phyloP scores from a whole-genome alignment of 495 filamentous ascomycete genomes.

The Tuber melanosporum region DNA sequence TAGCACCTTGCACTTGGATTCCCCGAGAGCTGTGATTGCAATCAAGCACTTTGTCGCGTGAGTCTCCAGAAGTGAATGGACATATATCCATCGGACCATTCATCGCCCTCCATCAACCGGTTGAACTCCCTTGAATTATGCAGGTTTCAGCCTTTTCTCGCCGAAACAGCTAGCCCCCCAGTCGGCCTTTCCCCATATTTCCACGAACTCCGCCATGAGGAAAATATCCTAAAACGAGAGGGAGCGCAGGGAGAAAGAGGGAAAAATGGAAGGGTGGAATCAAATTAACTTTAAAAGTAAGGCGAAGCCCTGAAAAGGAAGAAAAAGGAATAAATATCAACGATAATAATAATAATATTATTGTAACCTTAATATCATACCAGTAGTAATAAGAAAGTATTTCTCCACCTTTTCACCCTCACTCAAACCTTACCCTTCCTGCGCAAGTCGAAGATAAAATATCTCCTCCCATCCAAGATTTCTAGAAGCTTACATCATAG shows the following conservation, averaged over 20 bases:
- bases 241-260: background rate
- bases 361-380: background rate
- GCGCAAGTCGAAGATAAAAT: background rate
- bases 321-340: background rate
- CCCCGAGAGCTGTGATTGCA: background rate
- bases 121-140: background rate
- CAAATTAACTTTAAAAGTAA: background rate
- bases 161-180: background rate
- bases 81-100: background rate
- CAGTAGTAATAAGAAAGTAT: background rate
- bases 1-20: background rate
- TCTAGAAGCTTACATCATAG: background rate
- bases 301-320: background rate
- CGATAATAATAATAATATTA: slow-evolving; percentile 1
- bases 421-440: background rate
- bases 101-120: background rate
- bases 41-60: background rate
- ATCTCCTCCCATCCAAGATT: background rate
- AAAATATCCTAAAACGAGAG: background rate
- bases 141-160: background rate
- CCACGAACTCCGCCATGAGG: background rate
- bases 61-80: background rate
- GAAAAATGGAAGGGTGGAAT: background rate
- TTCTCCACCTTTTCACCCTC: background rate
- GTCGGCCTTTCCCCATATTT: background rate